A percentile compares a stretch with the other conserved stretches of the same genome.
Conservation (phyloP, 129 eudicot species). For the Pittosporum tobira region DNA sequence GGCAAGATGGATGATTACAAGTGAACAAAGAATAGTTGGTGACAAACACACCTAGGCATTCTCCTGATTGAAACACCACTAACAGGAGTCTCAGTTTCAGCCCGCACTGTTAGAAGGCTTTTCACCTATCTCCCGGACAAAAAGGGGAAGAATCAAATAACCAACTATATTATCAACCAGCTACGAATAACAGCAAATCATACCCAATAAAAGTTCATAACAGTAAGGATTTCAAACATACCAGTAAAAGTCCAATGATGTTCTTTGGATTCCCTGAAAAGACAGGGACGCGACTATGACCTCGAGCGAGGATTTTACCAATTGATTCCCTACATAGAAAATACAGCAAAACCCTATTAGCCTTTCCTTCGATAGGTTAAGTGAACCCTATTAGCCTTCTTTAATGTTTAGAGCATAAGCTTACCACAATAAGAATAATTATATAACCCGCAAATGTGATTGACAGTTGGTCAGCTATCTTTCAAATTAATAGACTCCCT, state of each 20-base stretch:
- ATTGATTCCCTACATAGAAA: conserved; percentile 77
- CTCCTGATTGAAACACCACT: conserved; percentile 88
- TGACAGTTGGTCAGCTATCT: no score
- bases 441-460: no score
- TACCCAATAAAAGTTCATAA: background rate
- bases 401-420: background rate
- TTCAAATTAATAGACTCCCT: no score
- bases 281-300: conserved; percentile 97
- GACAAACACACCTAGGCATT: conserved; percentile 65
- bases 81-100: conserved; percentile 98
- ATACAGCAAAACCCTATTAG: conserved; percentile 7
- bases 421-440: background rate
- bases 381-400: background rate
- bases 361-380: no score
- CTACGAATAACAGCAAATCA: background rate
- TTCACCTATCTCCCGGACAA: conserved; percentile 53
- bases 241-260: conserved; percentile 86
- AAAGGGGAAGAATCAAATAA: background rate
- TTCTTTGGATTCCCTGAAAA: conserved; percentile 78
- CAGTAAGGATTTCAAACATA: conserved; percentile 22
- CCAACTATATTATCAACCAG: conserved; percentile 6
- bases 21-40: background rate
- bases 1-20: background rate
- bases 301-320: conserved; percentile 93
- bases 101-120: conserved; percentile 91